Evolutionary conservation across 176 grass and related monocot genomes (phyloP).

Genomic region (Zoysia pacifica): DNA sequence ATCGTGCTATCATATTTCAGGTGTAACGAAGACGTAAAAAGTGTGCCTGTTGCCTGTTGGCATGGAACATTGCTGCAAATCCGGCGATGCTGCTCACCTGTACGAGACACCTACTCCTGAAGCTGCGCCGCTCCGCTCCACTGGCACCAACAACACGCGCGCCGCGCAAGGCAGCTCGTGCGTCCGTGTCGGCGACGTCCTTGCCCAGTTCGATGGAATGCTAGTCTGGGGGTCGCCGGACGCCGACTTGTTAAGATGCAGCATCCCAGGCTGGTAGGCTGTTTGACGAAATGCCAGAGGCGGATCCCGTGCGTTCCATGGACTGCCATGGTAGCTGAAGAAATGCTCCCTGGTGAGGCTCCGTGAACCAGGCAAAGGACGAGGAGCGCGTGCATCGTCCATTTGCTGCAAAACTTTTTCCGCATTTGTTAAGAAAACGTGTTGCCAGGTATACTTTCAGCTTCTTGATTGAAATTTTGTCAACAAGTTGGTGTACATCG

Average conservation of each 20-base stretch:
- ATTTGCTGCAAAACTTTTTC: not conserved
- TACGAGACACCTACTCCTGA: slow-evolving; percentile 1
- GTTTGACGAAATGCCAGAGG: slow-evolving; percentile 18
- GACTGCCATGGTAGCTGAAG: not conserved
- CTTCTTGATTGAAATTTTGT: slow-evolving; percentile 10
- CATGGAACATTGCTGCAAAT: slow-evolving; percentile 36
- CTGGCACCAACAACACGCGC: not conserved
- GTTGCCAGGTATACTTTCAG: not conserved
- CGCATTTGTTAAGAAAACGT: not conserved
- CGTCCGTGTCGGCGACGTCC: not conserved
- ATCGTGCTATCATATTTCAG: too few species aligned
- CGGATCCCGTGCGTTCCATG: not conserved
- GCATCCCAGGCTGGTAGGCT: not conserved
- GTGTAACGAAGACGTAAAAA: not conserved
- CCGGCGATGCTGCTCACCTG: slow-evolving; percentile 27
- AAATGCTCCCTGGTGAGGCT: not conserved
- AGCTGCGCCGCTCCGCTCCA: not conserved
- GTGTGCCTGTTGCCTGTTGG: not conserved
- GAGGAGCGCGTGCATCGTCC: not conserved
- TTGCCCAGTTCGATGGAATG: not conserved
- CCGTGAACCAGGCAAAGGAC: not conserved
- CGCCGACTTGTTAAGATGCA: not conserved
- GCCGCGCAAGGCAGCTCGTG: too few species aligned
- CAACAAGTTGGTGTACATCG: slow-evolving; percentile 51
- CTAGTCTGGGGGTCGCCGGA: not conserved